phyloP scores from a whole-genome alignment of 1,284 basidiomycete genomes.

The Wallemia hederae region DNA sequence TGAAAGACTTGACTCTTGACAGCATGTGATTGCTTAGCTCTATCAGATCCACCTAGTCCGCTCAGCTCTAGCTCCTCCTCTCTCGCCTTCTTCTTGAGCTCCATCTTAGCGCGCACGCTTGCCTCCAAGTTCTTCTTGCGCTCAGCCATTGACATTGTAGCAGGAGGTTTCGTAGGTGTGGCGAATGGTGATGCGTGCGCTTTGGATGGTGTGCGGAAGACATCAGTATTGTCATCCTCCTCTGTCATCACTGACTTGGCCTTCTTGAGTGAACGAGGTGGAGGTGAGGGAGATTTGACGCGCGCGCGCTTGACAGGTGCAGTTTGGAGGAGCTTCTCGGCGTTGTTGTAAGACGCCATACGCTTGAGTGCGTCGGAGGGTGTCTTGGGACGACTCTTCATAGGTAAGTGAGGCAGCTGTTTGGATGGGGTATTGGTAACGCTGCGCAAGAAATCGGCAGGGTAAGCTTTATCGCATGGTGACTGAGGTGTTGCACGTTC shows the following conservation, averaged over 20 bases:
- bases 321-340: neutral
- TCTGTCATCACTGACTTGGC: neutral
- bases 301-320: neutral
- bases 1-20: neutral
- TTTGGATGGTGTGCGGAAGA: neutral
- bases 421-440: neutral
- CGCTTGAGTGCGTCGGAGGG: neutral
- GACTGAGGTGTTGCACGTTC: neutral
- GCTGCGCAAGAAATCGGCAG: neutral
- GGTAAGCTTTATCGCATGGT: neutral
- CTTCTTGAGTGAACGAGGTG: neutral
- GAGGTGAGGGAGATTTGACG: neutral
- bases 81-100: neutral
- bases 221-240: neutral
- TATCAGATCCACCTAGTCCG: too few relatives aligned
- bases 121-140: neutral
- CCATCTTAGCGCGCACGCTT: neutral
- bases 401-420: neutral
- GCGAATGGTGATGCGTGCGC: neutral
- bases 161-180: neutral
- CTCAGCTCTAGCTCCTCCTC: neutral
- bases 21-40: neutral
- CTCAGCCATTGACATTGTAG: neutral
- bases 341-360: neutral
- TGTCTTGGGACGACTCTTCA: neutral